Conservation (phyloP, 495 filamentous ascomycete species). For the Friedmanniomyces simplex region DNA sequence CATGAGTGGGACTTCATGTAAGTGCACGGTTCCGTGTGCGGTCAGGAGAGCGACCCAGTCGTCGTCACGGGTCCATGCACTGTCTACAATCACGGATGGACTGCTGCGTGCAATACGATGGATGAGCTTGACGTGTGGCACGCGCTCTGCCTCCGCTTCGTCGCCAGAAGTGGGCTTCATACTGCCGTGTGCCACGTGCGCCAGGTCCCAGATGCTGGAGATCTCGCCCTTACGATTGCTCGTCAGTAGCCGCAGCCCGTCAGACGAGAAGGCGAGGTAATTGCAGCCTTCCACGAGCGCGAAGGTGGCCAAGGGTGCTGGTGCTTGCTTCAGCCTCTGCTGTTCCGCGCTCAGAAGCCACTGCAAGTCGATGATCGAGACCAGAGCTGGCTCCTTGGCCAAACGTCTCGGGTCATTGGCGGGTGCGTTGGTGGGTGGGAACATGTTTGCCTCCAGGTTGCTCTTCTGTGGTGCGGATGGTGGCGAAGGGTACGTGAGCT, state of each 20-base stretch:
- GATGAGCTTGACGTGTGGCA: conserved; percentile 65
- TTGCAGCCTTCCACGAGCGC: conserved; percentile 76
- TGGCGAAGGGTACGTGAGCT: conserved; percentile 66
- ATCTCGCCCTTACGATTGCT: conserved; percentile 88
- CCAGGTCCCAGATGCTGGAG: conserved; percentile 85
- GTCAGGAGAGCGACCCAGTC: conserved; percentile 79
- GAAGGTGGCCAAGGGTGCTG: conserved; percentile 65
- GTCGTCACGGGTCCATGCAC: conserved; percentile 75
- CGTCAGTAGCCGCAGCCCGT: conserved; percentile 72
- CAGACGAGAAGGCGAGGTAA: conserved; percentile 79
- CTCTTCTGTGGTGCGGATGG: conserved; percentile 19
- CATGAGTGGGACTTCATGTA: conserved; percentile 71
- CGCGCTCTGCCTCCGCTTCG: conserved; percentile 23
- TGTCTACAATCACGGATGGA: conserved; percentile 77
- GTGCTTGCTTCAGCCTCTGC: conserved; percentile 34
- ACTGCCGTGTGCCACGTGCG: conserved; percentile 53
- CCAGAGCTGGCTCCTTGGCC: conserved; percentile 58
- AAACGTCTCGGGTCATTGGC: conserved; percentile 35
- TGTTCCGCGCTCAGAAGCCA: conserved; percentile 41
- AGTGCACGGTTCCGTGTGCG: conserved; percentile 84
- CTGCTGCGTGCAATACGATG: conserved; percentile 84
- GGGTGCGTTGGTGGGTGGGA: conserved; percentile 58
- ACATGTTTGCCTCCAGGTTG: conserved; percentile 29
- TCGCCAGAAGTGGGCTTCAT: conserved; percentile 18
- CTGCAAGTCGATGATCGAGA: conserved; percentile 77